Conservation (phyloP, 345 rosid genomes). For the Lumnitzera racemosa region DNA sequence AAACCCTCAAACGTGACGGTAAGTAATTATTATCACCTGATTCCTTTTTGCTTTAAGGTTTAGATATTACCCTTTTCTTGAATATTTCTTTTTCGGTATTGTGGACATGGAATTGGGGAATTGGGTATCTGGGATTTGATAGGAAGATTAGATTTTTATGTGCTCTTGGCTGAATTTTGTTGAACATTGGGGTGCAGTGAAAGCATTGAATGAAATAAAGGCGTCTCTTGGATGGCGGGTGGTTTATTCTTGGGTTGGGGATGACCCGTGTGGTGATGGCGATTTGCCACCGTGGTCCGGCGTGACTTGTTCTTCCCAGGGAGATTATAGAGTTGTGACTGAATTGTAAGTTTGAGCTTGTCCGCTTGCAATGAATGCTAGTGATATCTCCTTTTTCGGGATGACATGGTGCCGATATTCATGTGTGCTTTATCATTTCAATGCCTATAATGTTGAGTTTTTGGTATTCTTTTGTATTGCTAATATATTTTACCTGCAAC, state of each 20-base stretch:
- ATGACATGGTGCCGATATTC: not conserved
- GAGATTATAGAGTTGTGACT: slow-evolving; percentile 86
- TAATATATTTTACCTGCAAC: too few relatives aligned
- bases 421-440: not conserved
- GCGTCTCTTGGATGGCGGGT: slow-evolving; percentile 98
- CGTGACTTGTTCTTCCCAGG: slow-evolving; percentile 81
- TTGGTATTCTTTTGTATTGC: too few relatives aligned
- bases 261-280: slow-evolving; percentile 94
- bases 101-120: too few relatives aligned
- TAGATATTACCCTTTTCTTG: not conserved
- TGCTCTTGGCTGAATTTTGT: not conserved
- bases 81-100: not conserved
- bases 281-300: slow-evolving; percentile 92
- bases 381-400: not conserved
- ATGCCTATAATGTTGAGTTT: not conserved
- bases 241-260: slow-evolving; percentile 95
- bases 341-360: slow-evolving; percentile 41
- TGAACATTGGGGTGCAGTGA: slow-evolving; percentile 36
- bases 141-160: not conserved
- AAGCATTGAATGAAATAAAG: slow-evolving; percentile 95
- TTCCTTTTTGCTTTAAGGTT: not conserved
- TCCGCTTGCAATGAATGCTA: not conserved
- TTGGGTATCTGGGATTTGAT: too few relatives aligned
- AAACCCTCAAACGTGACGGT: slow-evolving; percentile 64
- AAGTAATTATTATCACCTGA: not conserved